phyloP scores from a whole-genome alignment of 257 asterid species.

The Solanum etuberosum region DNA sequence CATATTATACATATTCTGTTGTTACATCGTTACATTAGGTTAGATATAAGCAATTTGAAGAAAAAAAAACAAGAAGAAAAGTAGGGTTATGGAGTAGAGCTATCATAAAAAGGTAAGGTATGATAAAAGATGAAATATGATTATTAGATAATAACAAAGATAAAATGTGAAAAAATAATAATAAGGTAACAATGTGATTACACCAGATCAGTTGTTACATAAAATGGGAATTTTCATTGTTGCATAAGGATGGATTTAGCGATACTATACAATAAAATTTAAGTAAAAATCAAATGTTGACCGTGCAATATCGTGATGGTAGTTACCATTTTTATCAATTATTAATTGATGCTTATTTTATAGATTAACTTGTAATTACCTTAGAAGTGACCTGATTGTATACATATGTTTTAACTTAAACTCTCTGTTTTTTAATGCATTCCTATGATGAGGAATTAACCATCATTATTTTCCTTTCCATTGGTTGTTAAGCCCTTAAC shows the following conservation, averaged over 20 bases:
- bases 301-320: neutral
- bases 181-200: neutral
- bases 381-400: neutral
- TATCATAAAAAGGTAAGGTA: neutral
- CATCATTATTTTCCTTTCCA: neutral
- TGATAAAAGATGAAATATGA: no score
- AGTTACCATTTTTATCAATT: neutral
- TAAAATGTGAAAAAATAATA: neutral
- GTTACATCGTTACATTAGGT: no score
- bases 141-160: neutral
- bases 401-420: neutral
- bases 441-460: neutral
- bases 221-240: neutral
- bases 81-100: neutral
- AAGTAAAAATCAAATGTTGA: neutral
- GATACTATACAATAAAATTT: neutral
- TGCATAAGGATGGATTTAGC: neutral
- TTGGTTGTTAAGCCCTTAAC: slow-evolving; percentile 33
- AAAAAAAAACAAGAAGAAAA: no score
- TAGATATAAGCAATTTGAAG: neutral
- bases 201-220: neutral
- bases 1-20: neutral
- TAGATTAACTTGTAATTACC: neutral
- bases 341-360: neutral
- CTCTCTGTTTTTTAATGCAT: neutral